phyloP scores from a whole-genome alignment of 768 basidiomycete genomes.

The Suillus subalutaceus region DNA sequence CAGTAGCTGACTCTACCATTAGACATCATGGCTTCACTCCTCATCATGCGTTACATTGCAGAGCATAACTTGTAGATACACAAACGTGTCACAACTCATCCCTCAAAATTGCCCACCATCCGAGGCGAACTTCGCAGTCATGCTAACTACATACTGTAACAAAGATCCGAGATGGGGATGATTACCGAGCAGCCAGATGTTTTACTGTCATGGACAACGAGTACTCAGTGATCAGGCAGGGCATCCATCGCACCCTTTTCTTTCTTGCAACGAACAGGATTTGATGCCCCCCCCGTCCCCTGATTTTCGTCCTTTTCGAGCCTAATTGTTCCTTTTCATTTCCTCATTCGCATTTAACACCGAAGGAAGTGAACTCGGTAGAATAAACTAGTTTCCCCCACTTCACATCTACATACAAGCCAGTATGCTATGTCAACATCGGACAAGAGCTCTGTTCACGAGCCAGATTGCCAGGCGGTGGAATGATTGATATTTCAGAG shows the following conservation, averaged over 20 bases:
- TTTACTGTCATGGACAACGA: not conserved
- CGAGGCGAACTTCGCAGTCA: not conserved
- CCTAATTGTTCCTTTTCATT: not conserved
- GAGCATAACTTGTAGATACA: slow-evolving; percentile 44
- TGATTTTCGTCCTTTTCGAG: not conserved
- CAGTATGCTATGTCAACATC: not conserved
- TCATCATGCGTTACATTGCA: slow-evolving; percentile 66
- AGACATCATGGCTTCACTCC: slow-evolving; percentile 63
- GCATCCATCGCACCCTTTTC: not conserved
- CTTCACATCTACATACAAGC: not conserved
- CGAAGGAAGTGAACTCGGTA: not conserved
- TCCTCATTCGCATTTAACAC: not conserved
- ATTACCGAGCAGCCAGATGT: not conserved
- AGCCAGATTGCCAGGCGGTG: not conserved
- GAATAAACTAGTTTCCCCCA: not conserved
- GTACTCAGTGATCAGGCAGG: not conserved
- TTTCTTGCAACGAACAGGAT: not conserved
- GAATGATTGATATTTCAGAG: not conserved
- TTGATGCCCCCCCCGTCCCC: not conserved
- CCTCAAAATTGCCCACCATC: slow-evolving; percentile 3
- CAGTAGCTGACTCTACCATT: slow-evolving; percentile 14
- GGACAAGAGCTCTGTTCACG: not conserved
- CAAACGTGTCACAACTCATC: not conserved
- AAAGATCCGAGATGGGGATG: not conserved
- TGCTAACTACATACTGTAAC: not conserved